phyloP scores from a whole-genome alignment of 176 grass and related monocot genomes.

The Musa troglodytarum region DNA sequence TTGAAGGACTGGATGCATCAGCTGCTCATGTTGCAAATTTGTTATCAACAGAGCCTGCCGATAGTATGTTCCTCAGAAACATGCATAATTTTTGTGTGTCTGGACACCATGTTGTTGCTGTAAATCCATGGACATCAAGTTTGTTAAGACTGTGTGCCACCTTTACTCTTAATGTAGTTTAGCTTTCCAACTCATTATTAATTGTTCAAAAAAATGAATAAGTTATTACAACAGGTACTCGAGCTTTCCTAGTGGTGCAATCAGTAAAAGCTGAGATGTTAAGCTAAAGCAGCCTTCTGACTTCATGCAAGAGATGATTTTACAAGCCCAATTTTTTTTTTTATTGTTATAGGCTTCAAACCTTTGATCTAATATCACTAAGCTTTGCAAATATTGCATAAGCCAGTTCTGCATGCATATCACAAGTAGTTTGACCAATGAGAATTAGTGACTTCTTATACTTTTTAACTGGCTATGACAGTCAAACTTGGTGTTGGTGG shows the following conservation, averaged over 20 bases:
- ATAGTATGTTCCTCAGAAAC: conserved; percentile 43
- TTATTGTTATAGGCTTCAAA: background rate
- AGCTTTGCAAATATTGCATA: background rate
- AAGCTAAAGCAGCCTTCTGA: background rate
- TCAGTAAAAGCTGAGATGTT: background rate
- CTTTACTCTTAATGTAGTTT: background rate
- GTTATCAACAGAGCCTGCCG: conserved; percentile 77
- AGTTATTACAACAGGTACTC: too few relatives aligned
- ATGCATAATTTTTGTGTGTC: background rate
- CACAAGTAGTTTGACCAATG: background rate
- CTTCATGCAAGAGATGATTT: background rate
- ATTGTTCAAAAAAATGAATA: background rate
- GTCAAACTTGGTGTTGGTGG: conserved; percentile 91
- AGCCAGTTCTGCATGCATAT: background rate
- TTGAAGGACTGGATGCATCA: conserved; percentile 79
- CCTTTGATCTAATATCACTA: background rate
- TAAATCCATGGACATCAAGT: background rate
- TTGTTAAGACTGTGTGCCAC: background rate
- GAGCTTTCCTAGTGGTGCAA: background rate
- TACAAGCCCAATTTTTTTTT: background rate
- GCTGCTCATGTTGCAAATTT: conserved; percentile 93
- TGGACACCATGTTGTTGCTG: background rate
- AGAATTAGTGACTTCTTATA: background rate
- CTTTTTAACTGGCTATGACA: conserved; percentile 24
- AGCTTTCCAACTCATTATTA: background rate